Evolutionary conservation across 345 rosid species (phyloP), one percentile per base, ranked within the genome.

Genomic region (Turritis glabra): DNA sequence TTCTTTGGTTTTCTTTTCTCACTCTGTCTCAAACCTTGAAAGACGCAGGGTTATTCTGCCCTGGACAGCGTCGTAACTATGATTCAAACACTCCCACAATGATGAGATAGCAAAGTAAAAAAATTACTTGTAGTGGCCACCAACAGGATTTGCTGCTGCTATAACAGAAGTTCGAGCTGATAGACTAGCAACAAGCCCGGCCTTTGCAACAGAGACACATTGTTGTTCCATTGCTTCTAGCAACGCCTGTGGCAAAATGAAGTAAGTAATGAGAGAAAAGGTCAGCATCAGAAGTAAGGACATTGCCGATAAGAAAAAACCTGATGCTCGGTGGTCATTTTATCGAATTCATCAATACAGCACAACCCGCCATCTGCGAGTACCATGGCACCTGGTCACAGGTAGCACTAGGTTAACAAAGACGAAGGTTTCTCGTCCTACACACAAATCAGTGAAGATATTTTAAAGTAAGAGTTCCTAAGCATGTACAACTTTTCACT

Each of bases 181-280:
- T 75, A 92, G 84, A 84, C 96, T 95, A 54, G 99, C 97, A 38
- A 95, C 90, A 58, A 95, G 88, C 75, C 99, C 99, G 74, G 99
- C 99, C 82, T 95, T 95, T 57, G 99, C 97, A 57, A 95, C 92
- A 71, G 99, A 95, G 72, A 95, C 99, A 77, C 96, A 87, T 79
- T 89, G 99, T 81, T 95, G 99, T 76, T 95, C 99, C 99, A 95
- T 92, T 76, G 99, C 99, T 88, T 95, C 99, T 81, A 95, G 83
- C 74, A 95, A 85, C 60, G 97, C 92, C 99, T 95, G 86, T 40
- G 47, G 61, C 17, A 73, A 54, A 73, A 29, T 47, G 70, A 69
- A 63, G 53, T 61, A 67, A 80, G 80, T 69, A 75, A 68, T 37
- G 32, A 32, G 69, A 62, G 18, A 54, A 55, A 66, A 71, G 8